Evolutionary conservation across 2,329 filamentous ascomycete genomes (phyloP).

Genomic region (Clonostachys sp.): DNA sequence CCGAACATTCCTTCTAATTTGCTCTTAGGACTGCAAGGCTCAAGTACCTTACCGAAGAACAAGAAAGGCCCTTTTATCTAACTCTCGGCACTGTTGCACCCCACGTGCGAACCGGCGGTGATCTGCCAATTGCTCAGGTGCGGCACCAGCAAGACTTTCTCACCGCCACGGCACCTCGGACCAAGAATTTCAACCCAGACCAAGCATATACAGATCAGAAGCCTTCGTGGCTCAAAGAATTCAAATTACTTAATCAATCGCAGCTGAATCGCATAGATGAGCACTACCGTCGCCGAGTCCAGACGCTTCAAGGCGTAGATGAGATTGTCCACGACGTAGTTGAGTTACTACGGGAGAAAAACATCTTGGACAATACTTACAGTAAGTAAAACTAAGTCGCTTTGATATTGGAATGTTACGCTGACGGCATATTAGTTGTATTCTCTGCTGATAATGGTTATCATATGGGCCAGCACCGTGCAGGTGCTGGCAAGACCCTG

Average conservation of each 20-base stretch:
- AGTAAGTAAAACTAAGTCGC: slow-evolving; percentile 34
- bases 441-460: slow-evolving; percentile 43
- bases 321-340: slow-evolving; percentile 34
- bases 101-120: slow-evolving; percentile 8
- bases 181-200: slow-evolving; percentile 58
- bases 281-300: slow-evolving; percentile 32
- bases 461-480: slow-evolving; percentile 47
- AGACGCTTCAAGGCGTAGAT: slow-evolving; percentile 35
- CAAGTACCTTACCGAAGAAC: not conserved
- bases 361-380: slow-evolving; percentile 34
- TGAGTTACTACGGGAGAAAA: slow-evolving; percentile 16
- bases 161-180: slow-evolving; percentile 55
- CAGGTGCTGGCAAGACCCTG: slow-evolving; percentile 46
- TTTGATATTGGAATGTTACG: no score
- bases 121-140: slow-evolving; percentile 25
- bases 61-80: slow-evolving; percentile 45
- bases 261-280: slow-evolving; percentile 24
- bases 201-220: no score
- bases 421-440: no score
- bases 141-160: slow-evolving; percentile 57
- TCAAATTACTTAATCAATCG: slow-evolving; percentile 15
- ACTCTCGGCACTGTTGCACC: slow-evolving; percentile 39
- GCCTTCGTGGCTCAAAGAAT: not conserved
- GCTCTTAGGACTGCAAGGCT: no score
- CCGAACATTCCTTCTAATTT: no score